These are phyloP conservation scores for Scedosporium dehoogii DNA, from an alignment of 2,329 filamentous ascomycete genomes.

Conservation along the genomic window DNA sequence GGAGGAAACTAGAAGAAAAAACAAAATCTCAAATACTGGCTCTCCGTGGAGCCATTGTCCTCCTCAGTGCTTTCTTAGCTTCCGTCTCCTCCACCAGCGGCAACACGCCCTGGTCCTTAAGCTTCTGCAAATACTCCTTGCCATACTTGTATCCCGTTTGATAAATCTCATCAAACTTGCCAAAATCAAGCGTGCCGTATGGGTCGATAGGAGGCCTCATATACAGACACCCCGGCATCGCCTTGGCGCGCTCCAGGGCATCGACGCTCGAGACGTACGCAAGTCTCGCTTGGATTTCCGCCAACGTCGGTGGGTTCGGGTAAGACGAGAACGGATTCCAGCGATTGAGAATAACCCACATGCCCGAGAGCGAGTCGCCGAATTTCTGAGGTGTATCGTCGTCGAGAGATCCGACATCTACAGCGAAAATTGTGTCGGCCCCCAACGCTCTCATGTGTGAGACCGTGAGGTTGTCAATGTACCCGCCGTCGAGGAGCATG, in stretches of 20 bases:
- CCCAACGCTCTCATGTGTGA: slow-evolving; percentile 94
- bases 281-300: slow-evolving; percentile 88
- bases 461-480: slow-evolving; percentile 94
- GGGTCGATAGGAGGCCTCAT: slow-evolving; percentile 91
- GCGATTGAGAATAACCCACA: slow-evolving; percentile 90
- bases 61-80: slow-evolving; percentile 58
- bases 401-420: slow-evolving; percentile 88
- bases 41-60: slow-evolving; percentile 70
- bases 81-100: slow-evolving; percentile 61
- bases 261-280: slow-evolving; percentile 95
- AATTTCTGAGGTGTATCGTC: slow-evolving; percentile 87
- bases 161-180: slow-evolving; percentile 96
- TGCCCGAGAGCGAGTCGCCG: slow-evolving; percentile 86
- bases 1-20: background rate
- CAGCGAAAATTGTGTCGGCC: slow-evolving; percentile 86
- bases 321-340: slow-evolving; percentile 91
- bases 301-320: slow-evolving; percentile 87
- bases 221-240: slow-evolving; percentile 81
- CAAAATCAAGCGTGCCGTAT: slow-evolving; percentile 92
- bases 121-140: slow-evolving; percentile 63
- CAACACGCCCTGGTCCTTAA: slow-evolving; percentile 71
- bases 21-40: slow-evolving; percentile 54
- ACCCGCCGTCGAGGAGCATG: slow-evolving; percentile 93
- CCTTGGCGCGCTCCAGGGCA: slow-evolving; percentile 87
- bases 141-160: slow-evolving; percentile 80